Base-by-base conservation (phyloP, 106 monocot species). In the Dioscorea zingiberensis region DNA sequence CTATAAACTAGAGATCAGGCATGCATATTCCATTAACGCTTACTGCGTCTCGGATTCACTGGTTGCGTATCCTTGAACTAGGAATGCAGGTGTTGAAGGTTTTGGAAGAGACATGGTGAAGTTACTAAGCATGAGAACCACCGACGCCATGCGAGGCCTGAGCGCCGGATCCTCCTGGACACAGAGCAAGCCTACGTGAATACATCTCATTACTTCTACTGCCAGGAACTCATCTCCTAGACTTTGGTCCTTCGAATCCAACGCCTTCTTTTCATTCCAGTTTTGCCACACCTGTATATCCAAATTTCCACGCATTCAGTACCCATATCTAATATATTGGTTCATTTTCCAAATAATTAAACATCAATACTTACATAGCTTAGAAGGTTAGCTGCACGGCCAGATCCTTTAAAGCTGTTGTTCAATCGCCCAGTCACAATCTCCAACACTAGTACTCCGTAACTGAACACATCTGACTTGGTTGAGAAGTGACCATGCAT, bases 401-500 rank as follows among this genome's bases (percentile, higher is more conserved):
- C 59, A 16, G 59, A 26, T 16, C 28, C 59, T 16, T 13, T 14
- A 59, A 25, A 13, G 25, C 59, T 57, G 16, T 48, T 64, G 64
- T 71, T 70, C 22, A 58, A 70, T 7, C 56, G 54, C 18, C 70
- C 76, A 29, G 63, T 70, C 13, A 77, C 38, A 44, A 77, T 65
- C 29, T 77, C 70, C 6, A 77, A 29, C 11, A 77, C 11, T 24
- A 77, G 16, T 23, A 77, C 70, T 12, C 77, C 77, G 21, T 55
- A 77, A 21, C 77, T 77, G 55, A 64, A 77, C 2, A 77, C 64
- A 58, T 77, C 77, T 3, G 70, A 70, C 46, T 77, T 77, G 13
- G 56, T 58, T 3, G 77, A 77, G 65, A 70, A 65, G 18, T 32
- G 26, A 13, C 77, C 70, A 45, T 56, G 47, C 47, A 70, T 18